Evolutionary conservation across 176 grass and related monocot species (phyloP), one percentile per base, ranked within the genome.

Genomic region (Carex pumila): DNA sequence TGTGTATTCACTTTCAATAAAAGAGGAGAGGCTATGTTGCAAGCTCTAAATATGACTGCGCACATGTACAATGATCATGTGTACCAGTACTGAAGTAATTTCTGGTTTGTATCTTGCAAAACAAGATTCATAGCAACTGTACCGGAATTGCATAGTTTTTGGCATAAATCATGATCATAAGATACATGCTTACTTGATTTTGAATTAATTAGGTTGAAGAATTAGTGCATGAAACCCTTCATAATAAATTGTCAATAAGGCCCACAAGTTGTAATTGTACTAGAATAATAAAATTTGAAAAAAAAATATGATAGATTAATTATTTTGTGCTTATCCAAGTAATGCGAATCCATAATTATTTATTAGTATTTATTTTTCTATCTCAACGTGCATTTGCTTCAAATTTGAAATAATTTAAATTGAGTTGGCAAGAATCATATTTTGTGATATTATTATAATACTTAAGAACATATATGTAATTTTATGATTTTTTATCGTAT

Each of bases 1-100:
- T 97, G 89, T 34, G 85, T 91, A 45, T 93, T 97, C 52, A 93
- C 91, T 4, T 84, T 93, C 36, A 97, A 93, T 74, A 97, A 80
- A 82, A 82, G 79, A 79, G 91, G 94, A 71, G 94, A 97, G 61
- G 89, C 94, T 37, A 97, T 97, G 89, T 81, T 97, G 82, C 86
- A 93, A 57, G 85, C 85, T 79, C 84, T 97, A 32, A 97, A 93
- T 83, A 90, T 97, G 91, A 97, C 94, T 66, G 94, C 91, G 59
- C 91, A 97, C 78, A 85, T 97, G 91, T 93, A 88, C 73, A 97
- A 86, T 74, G 71, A 91, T 85, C 87, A 97, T 84, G 84, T 84
- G 9, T 93, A 93, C 50, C 87, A 91, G 50, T 91, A 85, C 57
- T 91, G 84, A 73, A 72, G 66, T 71, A 58, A 4, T 57, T 56